Evolutionary conservation across 805 yeast species (phyloP), one percentile per base, ranked within the genome.

Genomic region (Phaffomyces opuntiae): DNA sequence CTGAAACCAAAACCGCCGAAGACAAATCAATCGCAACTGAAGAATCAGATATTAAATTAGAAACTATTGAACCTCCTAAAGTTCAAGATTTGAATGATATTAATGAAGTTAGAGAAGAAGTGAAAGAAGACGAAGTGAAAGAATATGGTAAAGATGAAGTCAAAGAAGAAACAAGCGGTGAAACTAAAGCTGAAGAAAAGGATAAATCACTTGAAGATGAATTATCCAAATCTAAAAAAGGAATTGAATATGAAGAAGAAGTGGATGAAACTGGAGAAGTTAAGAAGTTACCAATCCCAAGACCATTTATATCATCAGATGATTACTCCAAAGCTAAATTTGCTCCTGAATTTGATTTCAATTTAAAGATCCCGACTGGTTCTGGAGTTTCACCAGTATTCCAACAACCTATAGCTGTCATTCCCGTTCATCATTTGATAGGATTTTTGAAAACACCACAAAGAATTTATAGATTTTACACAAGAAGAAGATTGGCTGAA

Each of bases 391-490:
- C 89, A 1, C 79, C 77, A 29, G 66, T 82, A 42, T 80, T 82
- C 57, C 80, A 81, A 47, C 93, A 88, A 55, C 96, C 98, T 6
- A 67, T 91, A 3, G 69, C 81, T 13, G 89, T 83, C 12, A 72
- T 86, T 46, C 80, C 90, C 6, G 80, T 84, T 36, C 91, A 88
- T 32, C 88, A 85, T 54, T 61, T 87, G 27, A 65, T 84, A 13
- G 99, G 99, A 1, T 86, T 93, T 61, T 53, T 77, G 24, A 82
- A 77, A 45, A 81, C 85, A 24, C 96, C 96, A 2, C 72, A 73
- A 49, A 76, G 96, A 52, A 75, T 89, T 24, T 83, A 75, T 62
- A 72, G 96, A 40, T 93, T 78, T 63, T 89, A 88, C 67, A 82
- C 80, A 45, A 79, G 75, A 54, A 75, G 97, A 49, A 51, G 69